These are phyloP conservation scores for Candida albicans DNA, from an alignment of 1,139 yeast species.

Conservation along the genomic window DNA sequence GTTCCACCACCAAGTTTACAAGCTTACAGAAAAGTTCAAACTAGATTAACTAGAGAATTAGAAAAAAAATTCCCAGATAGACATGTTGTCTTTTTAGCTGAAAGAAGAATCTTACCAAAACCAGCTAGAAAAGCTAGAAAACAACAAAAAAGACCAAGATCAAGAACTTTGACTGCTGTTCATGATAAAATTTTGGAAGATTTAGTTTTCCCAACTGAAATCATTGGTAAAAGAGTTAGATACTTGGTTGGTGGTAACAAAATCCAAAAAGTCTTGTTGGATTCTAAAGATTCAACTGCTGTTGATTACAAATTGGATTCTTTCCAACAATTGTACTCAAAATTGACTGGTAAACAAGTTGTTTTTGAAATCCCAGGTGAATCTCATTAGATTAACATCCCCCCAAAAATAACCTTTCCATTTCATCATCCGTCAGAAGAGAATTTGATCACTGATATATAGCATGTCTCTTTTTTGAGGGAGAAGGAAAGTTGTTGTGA, in stretches of 20 bases:
- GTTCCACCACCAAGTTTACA: constrained; percentile 95
- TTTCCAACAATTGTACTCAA: constrained; percentile 97
- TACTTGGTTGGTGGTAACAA: constrained; percentile 99
- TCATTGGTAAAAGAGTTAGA: constrained; percentile 98
- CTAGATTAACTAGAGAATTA: constrained; percentile 97
- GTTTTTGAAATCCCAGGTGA: constrained; percentile 93
- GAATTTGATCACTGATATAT: too few species aligned
- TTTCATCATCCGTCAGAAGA: background rate
- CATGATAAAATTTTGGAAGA: constrained; percentile 99
- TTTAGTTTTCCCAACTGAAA: constrained; percentile 99
- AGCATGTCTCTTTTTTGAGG: too few species aligned
- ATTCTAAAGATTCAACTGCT: constrained; percentile 96
- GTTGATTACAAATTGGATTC: constrained; percentile 99
- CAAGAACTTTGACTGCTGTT: constrained; percentile 98
- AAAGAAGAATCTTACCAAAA: constrained; percentile 99
- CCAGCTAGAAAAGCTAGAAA: constrained; percentile 90
- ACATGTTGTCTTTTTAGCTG: constrained; percentile 99
- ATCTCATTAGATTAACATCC: constrained; percentile 38
- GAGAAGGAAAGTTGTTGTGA: too few species aligned
- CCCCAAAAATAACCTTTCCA: too few species aligned
- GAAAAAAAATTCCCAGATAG: constrained; percentile 99
- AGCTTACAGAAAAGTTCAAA: constrained; percentile 97
- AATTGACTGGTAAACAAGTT: constrained; percentile 99
- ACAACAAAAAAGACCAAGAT: constrained; percentile 99
- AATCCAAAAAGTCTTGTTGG: constrained; percentile 97